These are phyloP conservation scores for Aspergillus latus DNA, from an alignment of 2,329 filamentous ascomycete species.

Conservation along the genomic window DNA sequence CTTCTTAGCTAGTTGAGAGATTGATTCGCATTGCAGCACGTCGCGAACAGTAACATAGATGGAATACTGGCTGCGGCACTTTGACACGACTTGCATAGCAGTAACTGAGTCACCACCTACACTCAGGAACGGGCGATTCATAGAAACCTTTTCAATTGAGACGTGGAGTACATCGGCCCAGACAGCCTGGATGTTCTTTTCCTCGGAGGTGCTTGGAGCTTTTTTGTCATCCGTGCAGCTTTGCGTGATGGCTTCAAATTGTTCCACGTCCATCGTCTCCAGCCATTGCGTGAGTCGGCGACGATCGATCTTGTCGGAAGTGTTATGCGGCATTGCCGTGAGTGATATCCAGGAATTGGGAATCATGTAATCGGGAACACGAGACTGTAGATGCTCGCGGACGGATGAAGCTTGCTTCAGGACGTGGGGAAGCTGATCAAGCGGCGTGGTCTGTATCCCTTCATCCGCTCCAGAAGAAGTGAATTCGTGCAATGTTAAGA, in stretches of 20 bases:
- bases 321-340: slow-evolving; percentile 8
- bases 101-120: slow-evolving; percentile 13
- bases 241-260: slow-evolving; percentile 5
- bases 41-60: slow-evolving; percentile 4
- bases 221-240: neutral
- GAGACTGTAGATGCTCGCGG: slow-evolving; percentile 3
- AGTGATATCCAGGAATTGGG: slow-evolving; percentile 6
- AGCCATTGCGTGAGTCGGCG: slow-evolving; percentile 6
- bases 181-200: slow-evolving; percentile 1
- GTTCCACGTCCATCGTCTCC: slow-evolving; percentile 5
- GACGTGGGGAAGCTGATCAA: neutral
- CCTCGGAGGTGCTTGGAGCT: neutral
- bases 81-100: slow-evolving; percentile 11
- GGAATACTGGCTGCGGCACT: neutral
- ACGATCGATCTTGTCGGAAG: slow-evolving; percentile 12
- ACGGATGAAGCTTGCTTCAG: neutral
- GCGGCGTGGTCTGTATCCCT: neutral
- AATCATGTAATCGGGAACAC: slow-evolving; percentile 12
- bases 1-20: slow-evolving; percentile 1
- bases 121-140: slow-evolving; percentile 9
- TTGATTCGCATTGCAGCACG: slow-evolving; percentile 7
- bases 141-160: slow-evolving; percentile 2
- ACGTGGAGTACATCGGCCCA: slow-evolving; percentile 7
- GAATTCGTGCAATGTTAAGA: neutral
- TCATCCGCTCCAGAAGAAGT: neutral